A percentile compares a stretch with the other conserved stretches of the same genome.
These are phyloP conservation scores for Aspergillus transmontanensis DNA, from an alignment of 2,329 filamentous ascomycete species.

Conservation along the genomic window DNA sequence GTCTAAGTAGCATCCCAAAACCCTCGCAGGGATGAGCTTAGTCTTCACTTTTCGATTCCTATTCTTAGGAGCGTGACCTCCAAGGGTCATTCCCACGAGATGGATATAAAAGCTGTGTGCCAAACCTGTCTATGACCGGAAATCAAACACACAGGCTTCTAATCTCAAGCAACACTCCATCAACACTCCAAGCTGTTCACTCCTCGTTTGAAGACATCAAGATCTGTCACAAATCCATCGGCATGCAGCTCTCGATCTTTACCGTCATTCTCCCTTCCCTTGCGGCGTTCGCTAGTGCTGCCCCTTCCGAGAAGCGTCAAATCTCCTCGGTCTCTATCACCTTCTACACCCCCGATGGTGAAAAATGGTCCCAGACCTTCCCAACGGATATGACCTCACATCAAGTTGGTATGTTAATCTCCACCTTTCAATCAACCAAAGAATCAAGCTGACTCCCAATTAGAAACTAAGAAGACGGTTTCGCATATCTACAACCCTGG, in stretches of 20 bases:
- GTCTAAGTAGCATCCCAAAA: neutral
- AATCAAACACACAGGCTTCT: neutral
- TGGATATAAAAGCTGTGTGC: neutral
- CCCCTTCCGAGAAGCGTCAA: conserved; percentile 2
- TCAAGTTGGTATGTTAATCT: neutral
- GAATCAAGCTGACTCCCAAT: neutral
- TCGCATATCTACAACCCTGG: conserved; percentile 10
- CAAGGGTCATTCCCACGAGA: neutral
- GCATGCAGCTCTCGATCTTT: neutral
- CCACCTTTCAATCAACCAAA: too few species aligned
- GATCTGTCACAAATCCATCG: neutral
- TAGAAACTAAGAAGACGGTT: neutral
- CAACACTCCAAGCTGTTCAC: neutral
- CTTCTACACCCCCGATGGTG: neutral
- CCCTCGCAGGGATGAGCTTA: neutral
- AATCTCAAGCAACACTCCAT: neutral
- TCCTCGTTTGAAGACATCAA: neutral
- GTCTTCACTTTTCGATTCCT: neutral
- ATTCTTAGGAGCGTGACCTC: neutral
- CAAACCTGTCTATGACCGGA: neutral
- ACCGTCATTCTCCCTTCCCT: neutral
- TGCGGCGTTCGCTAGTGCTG: neutral
- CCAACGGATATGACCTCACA: neutral
- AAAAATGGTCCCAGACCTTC: conserved; percentile 1
- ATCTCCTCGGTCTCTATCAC: conserved; percentile 1